Evolutionary conservation across 2,329 filamentous ascomycete species (phyloP), one percentile per base, ranked within the genome.

Genomic region (Mariannaea sp.): DNA sequence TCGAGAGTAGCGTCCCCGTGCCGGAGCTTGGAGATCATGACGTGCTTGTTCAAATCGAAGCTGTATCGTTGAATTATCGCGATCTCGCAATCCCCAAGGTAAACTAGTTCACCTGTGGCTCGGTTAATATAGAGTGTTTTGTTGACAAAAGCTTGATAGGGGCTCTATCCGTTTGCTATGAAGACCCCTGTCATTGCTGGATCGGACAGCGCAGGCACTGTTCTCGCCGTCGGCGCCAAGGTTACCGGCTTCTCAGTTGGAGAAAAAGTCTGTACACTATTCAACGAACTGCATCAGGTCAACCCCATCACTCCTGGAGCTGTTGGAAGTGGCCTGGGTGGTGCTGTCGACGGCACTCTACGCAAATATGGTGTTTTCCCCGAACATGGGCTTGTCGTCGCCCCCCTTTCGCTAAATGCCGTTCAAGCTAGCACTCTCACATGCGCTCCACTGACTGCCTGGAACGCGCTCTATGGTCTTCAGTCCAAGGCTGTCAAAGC

Each of bases 291-390:
- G 40, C 75, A 79, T 54, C 72, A 75, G 54, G 68, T 57, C 49
- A 76, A 75, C 8, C 43, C 68, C 17, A 56, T 75, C 19, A 66
- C 66, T 17, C 16, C 49, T 2, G 56, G 57, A 0, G 70, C 71
- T 3, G 41, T 71, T 5, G 41, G 53, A 0, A 83, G 81, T 1
- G 84, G 85, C 6, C 76, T 89, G 1, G 88, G 88, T 49, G 85
- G 85, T 43, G 76, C 75, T 7, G 40, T 87, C 1, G 83, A 89
- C 59, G 88, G 88, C 43, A 80, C 79, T 0, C 75, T 91, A 19
- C 78, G 85, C 24, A 76, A 87, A 60, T 87, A 87, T 59, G 85
- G 73, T 48, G 78, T 82, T 7, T 89, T 87, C 67, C 75, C 80
- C 49, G 84, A 89, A 71, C 78, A 63, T 26, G 86, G 85, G 1